Conservation (phyloP, 2,329 filamentous ascomycete species). For the Escovopsis sp. region DNA sequence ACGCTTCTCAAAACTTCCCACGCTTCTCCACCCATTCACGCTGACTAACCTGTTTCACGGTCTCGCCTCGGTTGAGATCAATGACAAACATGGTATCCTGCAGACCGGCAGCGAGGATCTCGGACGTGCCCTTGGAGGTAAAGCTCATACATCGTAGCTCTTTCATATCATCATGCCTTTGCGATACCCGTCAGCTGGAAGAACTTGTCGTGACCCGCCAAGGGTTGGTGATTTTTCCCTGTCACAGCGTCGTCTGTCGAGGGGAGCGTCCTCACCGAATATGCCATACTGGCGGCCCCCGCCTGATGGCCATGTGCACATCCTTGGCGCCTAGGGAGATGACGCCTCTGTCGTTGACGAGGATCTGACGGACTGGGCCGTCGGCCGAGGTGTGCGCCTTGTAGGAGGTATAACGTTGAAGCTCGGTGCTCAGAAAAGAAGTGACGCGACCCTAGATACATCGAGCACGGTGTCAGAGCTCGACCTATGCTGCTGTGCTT, state of each 20-base stretch:
- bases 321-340: constrained; percentile 70
- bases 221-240: too few relatives aligned
- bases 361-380: constrained; percentile 70
- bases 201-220: too few relatives aligned
- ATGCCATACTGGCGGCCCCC: constrained; percentile 80
- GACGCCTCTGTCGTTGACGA: constrained; percentile 83
- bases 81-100: constrained; percentile 75
- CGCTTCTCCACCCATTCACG: background rate
- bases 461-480: constrained; percentile 14
- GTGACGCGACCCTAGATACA: constrained; percentile 67
- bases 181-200: constrained; percentile 13
- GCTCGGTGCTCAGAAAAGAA: constrained; percentile 73
- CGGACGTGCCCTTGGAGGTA: constrained; percentile 66
- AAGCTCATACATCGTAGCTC: constrained; percentile 93
- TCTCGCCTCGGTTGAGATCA: constrained; percentile 53
- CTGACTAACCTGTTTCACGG: constrained; percentile 47
- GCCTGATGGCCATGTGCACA: constrained; percentile 74
- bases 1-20: too few relatives aligned
- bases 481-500: too few relatives aligned
- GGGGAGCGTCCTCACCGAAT: constrained; percentile 39
- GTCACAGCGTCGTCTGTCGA: too few relatives aligned
- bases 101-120: constrained; percentile 75
- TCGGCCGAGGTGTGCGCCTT: constrained; percentile 59
- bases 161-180: constrained; percentile 58
- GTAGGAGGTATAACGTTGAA: constrained; percentile 84